Conservation (phyloP, 1,284 basidiomycete species). For the Fomitopsis palustris region DNA sequence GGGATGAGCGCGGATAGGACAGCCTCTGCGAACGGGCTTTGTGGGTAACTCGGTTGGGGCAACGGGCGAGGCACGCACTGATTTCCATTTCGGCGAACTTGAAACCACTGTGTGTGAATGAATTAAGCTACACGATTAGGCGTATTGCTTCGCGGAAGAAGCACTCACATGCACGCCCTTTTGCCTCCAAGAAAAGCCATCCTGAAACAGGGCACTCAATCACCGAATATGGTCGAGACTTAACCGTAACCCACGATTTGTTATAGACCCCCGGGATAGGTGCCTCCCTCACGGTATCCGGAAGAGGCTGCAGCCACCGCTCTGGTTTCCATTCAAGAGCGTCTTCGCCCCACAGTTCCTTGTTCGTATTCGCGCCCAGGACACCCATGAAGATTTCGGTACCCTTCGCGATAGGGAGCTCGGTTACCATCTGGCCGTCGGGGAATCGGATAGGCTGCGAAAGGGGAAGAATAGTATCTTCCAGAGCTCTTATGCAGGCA, state of each 20-base stretch:
- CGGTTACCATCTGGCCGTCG: conserved; percentile 13
- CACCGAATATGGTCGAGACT: too few species aligned
- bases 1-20: conserved; percentile 17
- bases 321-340: conserved; percentile 20
- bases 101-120: conserved; percentile 12
- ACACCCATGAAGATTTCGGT: conserved; percentile 12
- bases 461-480: conserved; percentile 13
- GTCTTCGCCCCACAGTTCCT: conserved; percentile 19
- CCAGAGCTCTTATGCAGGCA: conserved; percentile 10
- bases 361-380: conserved; percentile 15
- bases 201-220: not conserved
- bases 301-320: conserved; percentile 17
- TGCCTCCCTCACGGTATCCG: conserved; percentile 9
- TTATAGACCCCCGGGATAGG: conserved; percentile 17
- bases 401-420: conserved; percentile 12
- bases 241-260: conserved; percentile 10
- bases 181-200: conserved; percentile 7
- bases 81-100: conserved; percentile 20
- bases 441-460: conserved; percentile 9
- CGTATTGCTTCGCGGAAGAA: not conserved
- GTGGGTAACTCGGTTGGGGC: not conserved
- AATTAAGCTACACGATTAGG: not conserved
- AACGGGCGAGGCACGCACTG: conserved; percentile 9
- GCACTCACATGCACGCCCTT: conserved; percentile 4
- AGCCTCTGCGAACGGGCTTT: conserved; percentile 11